A percentile compares a stretch with the other conserved stretches of the same genome.
Evolutionary conservation across 805 yeast species (phyloP).

Genomic region (Pichia paraexigua): DNA sequence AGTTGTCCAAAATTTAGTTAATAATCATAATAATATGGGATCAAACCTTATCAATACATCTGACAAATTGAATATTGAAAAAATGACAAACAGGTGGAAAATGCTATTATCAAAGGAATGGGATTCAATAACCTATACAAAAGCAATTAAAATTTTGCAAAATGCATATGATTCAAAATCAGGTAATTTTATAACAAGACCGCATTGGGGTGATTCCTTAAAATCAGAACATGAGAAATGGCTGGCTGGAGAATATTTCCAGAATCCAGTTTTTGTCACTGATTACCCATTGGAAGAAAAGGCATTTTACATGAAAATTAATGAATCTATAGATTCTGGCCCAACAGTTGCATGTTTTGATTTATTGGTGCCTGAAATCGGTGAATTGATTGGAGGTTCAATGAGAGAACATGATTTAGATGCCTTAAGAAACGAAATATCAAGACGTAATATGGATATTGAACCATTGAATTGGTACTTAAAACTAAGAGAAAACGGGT

Average conservation of each 20-base stretch:
- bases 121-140: constrained; percentile 65
- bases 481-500: constrained; percentile 64
- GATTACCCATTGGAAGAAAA: constrained; percentile 75
- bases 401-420: constrained; percentile 67
- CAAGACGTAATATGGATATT: constrained; percentile 45
- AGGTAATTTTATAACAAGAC: constrained; percentile 34
- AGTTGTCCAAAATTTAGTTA: constrained; percentile 31
- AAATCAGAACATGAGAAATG: constrained; percentile 87
- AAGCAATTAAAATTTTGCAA: constrained; percentile 56
- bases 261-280: constrained; percentile 79
- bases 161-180: constrained; percentile 24
- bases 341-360: constrained; percentile 85
- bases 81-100: constrained; percentile 51
- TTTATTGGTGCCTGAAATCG: constrained; percentile 80
- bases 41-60: constrained; percentile 32
- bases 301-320: constrained; percentile 85
- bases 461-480: constrained; percentile 74
- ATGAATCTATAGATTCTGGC: constrained; percentile 27
- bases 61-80: constrained; percentile 30
- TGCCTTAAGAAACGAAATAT: constrained; percentile 41
- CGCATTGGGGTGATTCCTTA: constrained; percentile 65
- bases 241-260: constrained; percentile 63
- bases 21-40: constrained; percentile 22
- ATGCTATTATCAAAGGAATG: constrained; percentile 43
- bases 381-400: constrained; percentile 93